Evolutionary conservation across 2,329 filamentous ascomycete genomes (phyloP).

Genomic region (Dactylonectria estremocensis): DNA sequence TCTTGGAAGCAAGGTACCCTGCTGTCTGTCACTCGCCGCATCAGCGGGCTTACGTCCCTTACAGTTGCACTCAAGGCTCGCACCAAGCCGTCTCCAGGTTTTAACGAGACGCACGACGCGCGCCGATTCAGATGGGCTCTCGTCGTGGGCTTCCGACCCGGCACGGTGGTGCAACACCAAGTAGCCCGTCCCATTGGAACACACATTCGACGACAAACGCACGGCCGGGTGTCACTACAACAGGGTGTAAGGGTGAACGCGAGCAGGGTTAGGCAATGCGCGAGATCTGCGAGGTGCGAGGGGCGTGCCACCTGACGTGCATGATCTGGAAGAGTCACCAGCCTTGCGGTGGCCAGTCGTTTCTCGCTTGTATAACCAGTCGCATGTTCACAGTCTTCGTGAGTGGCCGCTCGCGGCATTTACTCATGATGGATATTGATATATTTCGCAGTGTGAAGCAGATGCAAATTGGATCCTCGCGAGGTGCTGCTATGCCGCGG

Average conservation of each 20-base stretch:
- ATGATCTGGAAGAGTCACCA: constrained; percentile 48
- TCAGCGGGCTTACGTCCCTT: constrained; percentile 17
- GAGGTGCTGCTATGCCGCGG: neutral
- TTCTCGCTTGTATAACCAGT: constrained; percentile 46
- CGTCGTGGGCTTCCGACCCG: constrained; percentile 37
- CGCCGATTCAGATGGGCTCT: constrained; percentile 15
- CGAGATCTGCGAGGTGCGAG: constrained; percentile 47
- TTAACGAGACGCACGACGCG: neutral
- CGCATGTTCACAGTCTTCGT: constrained; percentile 34
- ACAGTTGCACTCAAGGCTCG: constrained; percentile 18
- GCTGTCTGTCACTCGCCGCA: constrained; percentile 21
- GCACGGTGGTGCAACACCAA: constrained; percentile 43
- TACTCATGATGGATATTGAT: neutral
- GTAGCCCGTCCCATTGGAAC: constrained; percentile 42
- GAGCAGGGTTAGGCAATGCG: constrained; percentile 40
- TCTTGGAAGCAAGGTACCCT: constrained; percentile 17
- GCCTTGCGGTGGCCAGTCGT: constrained; percentile 45
- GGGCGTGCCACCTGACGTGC: constrained; percentile 47
- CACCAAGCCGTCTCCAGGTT: constrained; percentile 1
- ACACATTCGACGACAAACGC: constrained; percentile 39
- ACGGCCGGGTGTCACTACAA: constrained; percentile 41
- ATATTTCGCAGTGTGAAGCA: neutral
- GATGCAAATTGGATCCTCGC: neutral
- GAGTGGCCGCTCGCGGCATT: constrained; percentile 24
- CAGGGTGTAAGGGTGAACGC: constrained; percentile 30